Conservation (phyloP, 768 basidiomycete species). For the Pleurotus eryngii region DNA sequence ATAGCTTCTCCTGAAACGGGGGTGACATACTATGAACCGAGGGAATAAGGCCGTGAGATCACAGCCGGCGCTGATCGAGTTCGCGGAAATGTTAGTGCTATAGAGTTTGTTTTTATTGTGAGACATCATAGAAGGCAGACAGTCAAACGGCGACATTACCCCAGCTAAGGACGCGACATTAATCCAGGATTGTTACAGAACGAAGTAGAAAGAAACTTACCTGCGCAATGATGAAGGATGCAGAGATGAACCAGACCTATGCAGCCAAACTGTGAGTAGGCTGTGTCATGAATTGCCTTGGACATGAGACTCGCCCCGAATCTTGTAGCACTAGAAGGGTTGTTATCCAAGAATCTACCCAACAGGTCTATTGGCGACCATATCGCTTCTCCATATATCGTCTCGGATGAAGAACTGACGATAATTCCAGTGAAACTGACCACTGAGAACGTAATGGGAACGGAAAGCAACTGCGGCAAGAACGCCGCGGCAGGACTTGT, state of each 20-base stretch:
- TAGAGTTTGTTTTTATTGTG: slow-evolving; percentile 6
- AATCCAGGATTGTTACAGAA: not conserved
- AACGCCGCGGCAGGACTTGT: slow-evolving; percentile 54
- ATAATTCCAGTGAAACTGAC: slow-evolving; percentile 81
- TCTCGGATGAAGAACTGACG: slow-evolving; percentile 72
- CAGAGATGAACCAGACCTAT: slow-evolving; percentile 75
- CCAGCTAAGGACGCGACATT: slow-evolving; percentile 9
- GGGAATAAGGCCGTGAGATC: slow-evolving; percentile 78
- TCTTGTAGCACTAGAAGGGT: slow-evolving; percentile 59
- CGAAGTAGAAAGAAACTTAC: slow-evolving; percentile 21
- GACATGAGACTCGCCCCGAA: slow-evolving; percentile 46
- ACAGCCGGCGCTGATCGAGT: slow-evolving; percentile 80
- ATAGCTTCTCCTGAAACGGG: not conserved
- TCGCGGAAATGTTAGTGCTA: slow-evolving; percentile 79
- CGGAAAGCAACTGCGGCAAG: slow-evolving; percentile 64
- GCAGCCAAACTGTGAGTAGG: not conserved
- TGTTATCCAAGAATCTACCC: slow-evolving; percentile 62
- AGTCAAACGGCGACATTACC: slow-evolving; percentile 9
- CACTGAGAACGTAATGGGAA: slow-evolving; percentile 70
- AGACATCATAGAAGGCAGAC: not conserved
- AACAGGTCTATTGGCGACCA: slow-evolving; percentile 79
- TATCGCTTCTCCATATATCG: slow-evolving; percentile 73
- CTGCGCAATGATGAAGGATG: slow-evolving; percentile 78
- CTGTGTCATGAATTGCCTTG: not conserved
- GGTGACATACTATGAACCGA: slow-evolving; percentile 58